These are phyloP conservation scores for Phytophthora tubulina DNA, from an alignment of 352 stramenopile species.

Conservation along the genomic window DNA sequence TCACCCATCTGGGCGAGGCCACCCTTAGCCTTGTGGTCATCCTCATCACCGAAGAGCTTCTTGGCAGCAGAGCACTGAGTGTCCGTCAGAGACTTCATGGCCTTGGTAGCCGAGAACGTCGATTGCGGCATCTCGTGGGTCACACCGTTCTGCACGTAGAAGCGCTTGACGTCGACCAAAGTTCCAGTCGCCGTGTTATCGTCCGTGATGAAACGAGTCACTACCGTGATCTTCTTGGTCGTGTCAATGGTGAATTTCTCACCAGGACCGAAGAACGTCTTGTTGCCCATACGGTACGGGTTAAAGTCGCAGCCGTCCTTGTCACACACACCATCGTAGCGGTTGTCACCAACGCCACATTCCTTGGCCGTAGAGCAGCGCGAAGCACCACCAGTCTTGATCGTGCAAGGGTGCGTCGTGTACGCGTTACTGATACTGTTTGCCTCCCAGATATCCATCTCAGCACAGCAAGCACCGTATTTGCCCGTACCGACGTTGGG, in stretches of 20 bases:
- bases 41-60: slow-evolving; percentile 49
- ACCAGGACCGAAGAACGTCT: slow-evolving; percentile 38
- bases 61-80: slow-evolving; percentile 32
- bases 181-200: slow-evolving; percentile 28
- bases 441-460: slow-evolving; percentile 70
- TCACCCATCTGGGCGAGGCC: slow-evolving; percentile 52
- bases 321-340: slow-evolving; percentile 36
- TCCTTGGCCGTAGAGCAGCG: slow-evolving; percentile 21
- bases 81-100: slow-evolving; percentile 37
- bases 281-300: slow-evolving; percentile 41
- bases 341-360: slow-evolving; percentile 16
- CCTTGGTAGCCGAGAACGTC: slow-evolving; percentile 17
- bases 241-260: slow-evolving; percentile 35
- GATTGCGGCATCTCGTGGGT: slow-evolving; percentile 29
- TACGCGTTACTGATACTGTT: slow-evolving; percentile 57
- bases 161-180: slow-evolving; percentile 29
- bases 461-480: slow-evolving; percentile 64
- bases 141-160: slow-evolving; percentile 30
- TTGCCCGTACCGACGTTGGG: slow-evolving; percentile 46
- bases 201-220: slow-evolving; percentile 42
- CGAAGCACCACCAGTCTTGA: slow-evolving; percentile 31
- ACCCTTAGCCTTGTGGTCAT: slow-evolving; percentile 52
- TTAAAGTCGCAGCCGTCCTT: slow-evolving; percentile 46
- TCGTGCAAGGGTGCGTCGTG: slow-evolving; percentile 58
- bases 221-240: slow-evolving; percentile 35